Base-by-base conservation (phyloP, 345 rosid species). In the Pugionium dolabratum region DNA sequence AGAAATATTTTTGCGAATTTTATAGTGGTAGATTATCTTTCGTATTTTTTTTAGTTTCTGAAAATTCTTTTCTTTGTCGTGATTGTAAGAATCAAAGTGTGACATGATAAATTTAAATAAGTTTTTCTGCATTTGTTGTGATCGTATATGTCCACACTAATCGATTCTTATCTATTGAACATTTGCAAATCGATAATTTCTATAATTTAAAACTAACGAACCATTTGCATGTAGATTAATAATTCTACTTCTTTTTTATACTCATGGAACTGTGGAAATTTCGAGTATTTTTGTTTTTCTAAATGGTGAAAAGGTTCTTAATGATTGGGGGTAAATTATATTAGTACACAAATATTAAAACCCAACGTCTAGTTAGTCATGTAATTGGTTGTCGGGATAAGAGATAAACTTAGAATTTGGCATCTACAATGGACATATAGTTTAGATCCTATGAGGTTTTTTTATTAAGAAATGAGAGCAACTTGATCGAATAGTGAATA, bases 401-500 rank as follows among this genome's bases (percentile, higher is more conserved):
- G 51, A 62, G 43, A 62, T 53, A 46, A 39, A 53, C 4, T 51
- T 57, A 33, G 9, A 39, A 32, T 69, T 49, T 58, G 43, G 43
- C 46, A 70, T 70, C 31, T 45, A 62, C 27, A 36, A 46, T 62
- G 42, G 47, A 62, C 18, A 18, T 18, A 18, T 18, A 40, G 30
- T 46, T 46, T 43, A 62, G 51, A 48, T 50, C 58, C 37, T 53
- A 59, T 10, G 47, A 54, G 51, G 33, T 51, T 61, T 46, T 54
- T 30, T 54, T 63, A 55, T n/a, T 1, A 7, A 44, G 7, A 11
- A 31, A 36, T 32, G 50, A 52, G 45, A 66, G 58, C 72, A 73
- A 73, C 63, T 73, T 66, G 77, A 44, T 59, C 44, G 44, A 66
- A 66, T 66, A 6, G 49, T 52, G 67, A 27, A 26, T 54, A 46